Conservation (phyloP, 352 stramenopile species). For the Pilasporangium apinafurcum region DNA sequence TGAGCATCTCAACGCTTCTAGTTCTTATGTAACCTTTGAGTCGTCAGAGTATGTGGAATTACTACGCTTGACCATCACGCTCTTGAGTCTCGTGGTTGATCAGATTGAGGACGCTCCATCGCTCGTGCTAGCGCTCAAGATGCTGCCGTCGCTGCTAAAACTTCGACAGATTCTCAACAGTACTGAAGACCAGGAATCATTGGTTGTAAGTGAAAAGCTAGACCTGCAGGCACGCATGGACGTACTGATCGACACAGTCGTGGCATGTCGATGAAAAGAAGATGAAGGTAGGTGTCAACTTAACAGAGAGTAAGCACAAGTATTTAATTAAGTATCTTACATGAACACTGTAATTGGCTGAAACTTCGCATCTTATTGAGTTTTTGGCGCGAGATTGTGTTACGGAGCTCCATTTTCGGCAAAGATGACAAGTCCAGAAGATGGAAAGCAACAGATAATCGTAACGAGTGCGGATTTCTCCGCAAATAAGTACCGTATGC, state of each 20-base stretch:
- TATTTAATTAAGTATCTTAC: too few relatives aligned
- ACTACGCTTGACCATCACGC: constrained; percentile 39
- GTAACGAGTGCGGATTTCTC: constrained; percentile 50
- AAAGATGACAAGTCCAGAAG: too few relatives aligned
- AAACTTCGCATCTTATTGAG: too few relatives aligned
- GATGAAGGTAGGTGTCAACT: too few relatives aligned
- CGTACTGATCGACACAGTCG: constrained; percentile 22
- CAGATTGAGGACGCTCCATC: constrained; percentile 18
- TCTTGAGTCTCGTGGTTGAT: constrained; percentile 41
- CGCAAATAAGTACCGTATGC: constrained; percentile 42
- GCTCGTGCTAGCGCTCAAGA: constrained; percentile 13
- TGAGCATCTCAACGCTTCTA: neutral
- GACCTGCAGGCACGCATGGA: constrained; percentile 28
- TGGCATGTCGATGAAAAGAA: constrained; percentile 6
- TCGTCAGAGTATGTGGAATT: constrained; percentile 47
- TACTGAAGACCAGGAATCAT: neutral
- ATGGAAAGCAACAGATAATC: constrained; percentile 20
- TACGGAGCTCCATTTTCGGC: too few relatives aligned
- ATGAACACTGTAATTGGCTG: too few relatives aligned
- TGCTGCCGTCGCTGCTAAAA: constrained; percentile 29
- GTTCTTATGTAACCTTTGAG: too few relatives aligned
- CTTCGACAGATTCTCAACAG: constrained; percentile 33
- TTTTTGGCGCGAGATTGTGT: too few relatives aligned
- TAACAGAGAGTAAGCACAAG: too few relatives aligned
- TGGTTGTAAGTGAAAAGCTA: constrained; percentile 11